phyloP scores from a whole-genome alignment of 352 stramenopile species.

The Phytophthora chlamydospora region DNA sequence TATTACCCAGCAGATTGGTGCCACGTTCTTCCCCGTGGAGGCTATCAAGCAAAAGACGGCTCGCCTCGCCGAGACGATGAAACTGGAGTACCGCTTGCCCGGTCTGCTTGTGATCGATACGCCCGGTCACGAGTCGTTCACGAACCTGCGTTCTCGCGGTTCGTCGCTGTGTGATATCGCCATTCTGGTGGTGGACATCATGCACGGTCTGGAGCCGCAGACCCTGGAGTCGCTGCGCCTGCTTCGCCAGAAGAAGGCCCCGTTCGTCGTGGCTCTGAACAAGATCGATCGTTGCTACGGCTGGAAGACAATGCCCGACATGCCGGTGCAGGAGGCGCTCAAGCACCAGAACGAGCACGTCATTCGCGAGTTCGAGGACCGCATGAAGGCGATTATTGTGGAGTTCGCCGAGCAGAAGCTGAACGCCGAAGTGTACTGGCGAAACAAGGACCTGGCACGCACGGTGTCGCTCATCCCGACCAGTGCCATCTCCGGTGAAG shows the following conservation, averaged over 20 bases:
- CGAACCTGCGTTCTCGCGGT: conserved; percentile 97
- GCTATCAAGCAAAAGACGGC: conserved; percentile 92
- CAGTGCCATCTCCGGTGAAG: conserved; percentile 98
- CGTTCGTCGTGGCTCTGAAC: conserved; percentile 99
- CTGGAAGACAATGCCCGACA: conserved; percentile 97
- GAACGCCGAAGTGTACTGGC: conserved; percentile 99
- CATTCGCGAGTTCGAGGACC: conserved; percentile 95
- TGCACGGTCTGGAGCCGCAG: conserved; percentile 99
- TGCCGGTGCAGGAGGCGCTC: conserved; percentile 93
- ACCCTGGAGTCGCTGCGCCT: conserved; percentile 99
- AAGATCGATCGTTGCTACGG: conserved; percentile 99
- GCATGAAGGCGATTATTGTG: conserved; percentile 93
- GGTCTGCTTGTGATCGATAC: conserved; percentile 98
- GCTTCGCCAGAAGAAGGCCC: conserved; percentile 94
- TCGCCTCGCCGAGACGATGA: conserved; percentile 71
- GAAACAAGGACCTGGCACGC: conserved; percentile 96
- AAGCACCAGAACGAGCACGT: conserved; percentile 94
- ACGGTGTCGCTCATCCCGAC: conserved; percentile 98
- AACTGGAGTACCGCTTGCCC: conserved; percentile 90
- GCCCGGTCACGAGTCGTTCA: conserved; percentile 99
- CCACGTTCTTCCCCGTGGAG: conserved; percentile 95
- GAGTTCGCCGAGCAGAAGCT: conserved; percentile 97
- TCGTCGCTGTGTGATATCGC: conserved; percentile 99
- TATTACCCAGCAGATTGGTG: conserved; percentile 99
- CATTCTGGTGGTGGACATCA: conserved; percentile 99